Base-by-base conservation (phyloP, 2,329 filamentous ascomycete species). In the Botrytis pseudocinerea region DNA sequence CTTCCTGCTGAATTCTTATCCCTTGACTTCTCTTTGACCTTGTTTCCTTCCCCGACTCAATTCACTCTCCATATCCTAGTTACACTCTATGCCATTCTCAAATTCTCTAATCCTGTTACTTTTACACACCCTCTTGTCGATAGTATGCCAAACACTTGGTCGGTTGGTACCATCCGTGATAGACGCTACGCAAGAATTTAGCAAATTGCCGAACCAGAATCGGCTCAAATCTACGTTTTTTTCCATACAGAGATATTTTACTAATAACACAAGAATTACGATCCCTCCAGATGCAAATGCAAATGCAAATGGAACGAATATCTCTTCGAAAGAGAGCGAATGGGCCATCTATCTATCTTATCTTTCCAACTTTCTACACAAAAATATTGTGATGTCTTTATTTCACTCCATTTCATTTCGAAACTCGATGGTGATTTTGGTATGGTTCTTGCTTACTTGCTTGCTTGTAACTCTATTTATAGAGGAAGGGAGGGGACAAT, bases 211-310 rank as follows among this genome's bases (percentile, higher is more conserved):
- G 46, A 51, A 51, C 46, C 12, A 25, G 10, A 25, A 14, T n/a
- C 12, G 1, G 1, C 1, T n/a, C 4, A 1, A 51, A 51, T 51
- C 22, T 0, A 51, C 10, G 0, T 14, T 14, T n/a, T n/a, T 54
- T 2, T 54, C 2, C 25, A 7, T 14, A 2, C 5, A 0, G n/a
- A n/a, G 7, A n/a, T 54, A 22, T 48, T 48, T 10, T 20, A 46
- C 44, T 20, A 8, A 46, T 8, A 22, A 46, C 9, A 9, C 5
- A 3, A 46, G 44, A 5, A 46, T 22, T 22, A 9, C 6, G 22
- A 22, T 20, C 7, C 8, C 8, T 46, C 2, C 20, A 22, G 20
- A 46, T 46, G 20, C 0, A 38, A 38, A 38, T 46, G 20, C 0
- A 38, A 38, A 38, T 38, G 38, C 38, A 38, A 38, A 38, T 38